Conservation (phyloP, 805 yeast genomes). For the Candida takata region DNA sequence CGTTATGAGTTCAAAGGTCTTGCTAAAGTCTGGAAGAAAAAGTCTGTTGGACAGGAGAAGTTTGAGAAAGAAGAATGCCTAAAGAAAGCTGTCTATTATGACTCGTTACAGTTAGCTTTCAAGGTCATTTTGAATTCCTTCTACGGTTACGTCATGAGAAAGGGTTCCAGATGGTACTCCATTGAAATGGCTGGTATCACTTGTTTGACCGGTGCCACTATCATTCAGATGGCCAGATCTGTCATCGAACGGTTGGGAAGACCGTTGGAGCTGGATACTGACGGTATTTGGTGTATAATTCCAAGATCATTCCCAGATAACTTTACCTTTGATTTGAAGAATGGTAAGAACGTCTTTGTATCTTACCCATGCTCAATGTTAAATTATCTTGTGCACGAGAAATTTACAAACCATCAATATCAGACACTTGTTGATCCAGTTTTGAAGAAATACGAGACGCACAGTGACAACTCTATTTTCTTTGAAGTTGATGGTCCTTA, state of each 20-base stretch:
- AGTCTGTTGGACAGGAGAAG: conserved; percentile 46
- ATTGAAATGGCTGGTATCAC: conserved; percentile 99
- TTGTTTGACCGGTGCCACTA: conserved; percentile 95
- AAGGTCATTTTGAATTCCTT: conserved; percentile 94
- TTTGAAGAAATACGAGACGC: conserved; percentile 61
- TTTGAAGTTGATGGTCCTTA: conserved; percentile 99
- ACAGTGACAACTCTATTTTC: conserved; percentile 88
- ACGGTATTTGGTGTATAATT: conserved; percentile 98
- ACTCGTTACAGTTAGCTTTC: conserved; percentile 93
- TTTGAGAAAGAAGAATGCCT: conserved; percentile 80
- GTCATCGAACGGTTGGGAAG: conserved; percentile 90
- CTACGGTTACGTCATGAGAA: conserved; percentile 98
- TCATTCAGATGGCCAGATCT: conserved; percentile 93
- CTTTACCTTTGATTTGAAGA: conserved; percentile 57
- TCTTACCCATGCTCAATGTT: conserved; percentile 97
- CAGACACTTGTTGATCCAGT: conserved; percentile 75
- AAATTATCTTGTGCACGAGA: conserved; percentile 84
- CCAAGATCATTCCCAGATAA: conserved; percentile 94
- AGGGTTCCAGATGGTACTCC: conserved; percentile 98
- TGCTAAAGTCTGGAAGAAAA: conserved; percentile 92
- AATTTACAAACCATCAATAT: conserved; percentile 91
- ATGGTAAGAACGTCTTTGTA: conserved; percentile 69
- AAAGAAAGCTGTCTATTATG: conserved; percentile 90
- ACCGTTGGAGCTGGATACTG: conserved; percentile 94
- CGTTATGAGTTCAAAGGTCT: conserved; percentile 92